Evolutionary conservation across 1,284 basidiomycete genomes (phyloP).

Genomic region (Clitocybe nebularis): DNA sequence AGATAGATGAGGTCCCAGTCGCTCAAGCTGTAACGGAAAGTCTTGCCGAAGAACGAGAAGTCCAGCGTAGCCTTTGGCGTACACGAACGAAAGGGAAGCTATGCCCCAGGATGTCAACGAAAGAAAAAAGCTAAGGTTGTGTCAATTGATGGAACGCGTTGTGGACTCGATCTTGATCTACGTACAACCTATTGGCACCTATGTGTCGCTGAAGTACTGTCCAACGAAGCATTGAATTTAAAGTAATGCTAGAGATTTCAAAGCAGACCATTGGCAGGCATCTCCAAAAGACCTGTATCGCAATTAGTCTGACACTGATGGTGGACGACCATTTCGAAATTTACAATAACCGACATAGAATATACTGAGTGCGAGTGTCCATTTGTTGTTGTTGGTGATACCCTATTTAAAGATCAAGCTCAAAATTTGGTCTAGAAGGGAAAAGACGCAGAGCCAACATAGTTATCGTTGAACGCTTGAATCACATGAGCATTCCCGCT

Average conservation of each 20-base stretch:
- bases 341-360: conserved; percentile 58
- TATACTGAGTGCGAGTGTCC: conserved; percentile 51
- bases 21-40: no score
- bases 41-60: conserved; percentile 43
- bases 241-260: background rate
- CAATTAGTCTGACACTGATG: background rate
- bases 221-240: background rate
- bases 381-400: conserved; percentile 47
- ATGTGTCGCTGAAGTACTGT: conserved; percentile 52
- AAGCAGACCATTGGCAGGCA: conserved; percentile 48
- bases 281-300: conserved; percentile 44
- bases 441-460: conserved; percentile 35
- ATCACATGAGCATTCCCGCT: conserved; percentile 55
- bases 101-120: conserved; percentile 51
- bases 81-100: conserved; percentile 47
- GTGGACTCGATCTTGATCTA: conserved; percentile 3
- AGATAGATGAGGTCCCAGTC: no score
- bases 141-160: no score
- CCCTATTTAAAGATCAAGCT: conserved; percentile 29
- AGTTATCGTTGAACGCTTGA: conserved; percentile 48
- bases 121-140: conserved; percentile 44
- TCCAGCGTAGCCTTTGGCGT: conserved; percentile 48
- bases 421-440: no score
- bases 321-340: conserved; percentile 11
- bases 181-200: conserved; percentile 53